Evolutionary conservation across 805 yeast species (phyloP), one percentile per base, ranked within the genome.

Genomic region (Hemisphaericaspora nanyangensis): DNA sequence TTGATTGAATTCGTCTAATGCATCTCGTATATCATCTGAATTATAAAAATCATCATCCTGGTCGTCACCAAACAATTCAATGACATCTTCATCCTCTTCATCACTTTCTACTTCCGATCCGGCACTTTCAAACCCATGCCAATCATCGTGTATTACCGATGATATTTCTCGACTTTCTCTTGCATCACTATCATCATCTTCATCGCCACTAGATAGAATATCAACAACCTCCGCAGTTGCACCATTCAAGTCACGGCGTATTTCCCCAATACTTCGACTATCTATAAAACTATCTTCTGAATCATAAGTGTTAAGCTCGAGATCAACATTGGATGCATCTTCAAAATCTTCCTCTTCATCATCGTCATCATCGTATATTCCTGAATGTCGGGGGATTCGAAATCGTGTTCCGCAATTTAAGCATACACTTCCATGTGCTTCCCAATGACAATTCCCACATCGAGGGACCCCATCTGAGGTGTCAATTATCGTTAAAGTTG

Each of bases 401-500:
- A 82, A 71, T 24, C 77, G 55, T 41, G 76, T 61, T 4, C 83
- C 82, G 57, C 93, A 85, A 50, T 84, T 83, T 5, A 77, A 68
- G 51, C 93, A 85, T n/a, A 60, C 65, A 3, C 71, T 61, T 0
- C 85, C 88, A 44, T 76, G 77, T 1, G 83, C 79, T 50, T 85
- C 91, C 91, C 91, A 85, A 51, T 80, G 88, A 55, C 93, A 85
- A 40, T 77, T 74, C 6, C 84, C 76, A 52, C 93, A 85, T 39
- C 91, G 60, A 0, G 84, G 77, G 7, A 84, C 85, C 2, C 89
- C 89, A 50, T 85, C 91, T 20, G 77, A 76, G 20, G 63, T 65
- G 50, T 82, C 89, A 1, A 80, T 63, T 3, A 79, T 56, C 0
- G 82, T 79, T 12, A 68, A 57, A 2, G 78, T 75, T 13, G 70